Conservation (phyloP, 192 early-diverging fungal genomes). For the Coemansia reversa region DNA sequence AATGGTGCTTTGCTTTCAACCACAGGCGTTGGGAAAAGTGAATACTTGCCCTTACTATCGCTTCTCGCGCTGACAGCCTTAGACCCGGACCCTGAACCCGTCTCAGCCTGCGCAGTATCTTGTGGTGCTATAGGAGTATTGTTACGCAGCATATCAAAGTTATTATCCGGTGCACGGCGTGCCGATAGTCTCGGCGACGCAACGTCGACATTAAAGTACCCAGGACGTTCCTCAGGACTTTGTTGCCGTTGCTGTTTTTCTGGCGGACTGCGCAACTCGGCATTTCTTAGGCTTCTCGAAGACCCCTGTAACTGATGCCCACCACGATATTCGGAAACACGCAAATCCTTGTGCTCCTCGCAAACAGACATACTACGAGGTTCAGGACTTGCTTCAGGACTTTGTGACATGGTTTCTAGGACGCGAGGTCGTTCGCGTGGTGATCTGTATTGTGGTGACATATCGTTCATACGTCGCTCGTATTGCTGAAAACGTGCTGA, state of each 20-base stretch:
- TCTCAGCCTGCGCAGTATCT: not conserved
- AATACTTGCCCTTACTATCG: constrained; percentile 4
- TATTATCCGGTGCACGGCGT: constrained; percentile 21
- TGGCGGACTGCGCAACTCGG: constrained; percentile 2
- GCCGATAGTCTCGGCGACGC: constrained; percentile 33
- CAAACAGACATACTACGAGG: not conserved
- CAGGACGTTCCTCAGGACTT: constrained; percentile 8
- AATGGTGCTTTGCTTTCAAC: constrained; percentile 16
- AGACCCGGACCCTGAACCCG: constrained; percentile 3
- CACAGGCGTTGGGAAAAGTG: constrained; percentile 17
- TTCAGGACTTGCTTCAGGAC: constrained; percentile 7
- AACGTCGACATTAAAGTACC: constrained; percentile 9
- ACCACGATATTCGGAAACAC: not conserved
- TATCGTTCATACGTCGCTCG: constrained; percentile 23
- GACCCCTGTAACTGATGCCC: not conserved
- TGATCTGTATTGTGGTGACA: constrained; percentile 31
- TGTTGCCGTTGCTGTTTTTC: constrained; percentile 7
- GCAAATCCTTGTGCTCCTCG: not conserved
- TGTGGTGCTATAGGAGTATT: constrained; percentile 4
- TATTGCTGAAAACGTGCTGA: constrained; percentile 42
- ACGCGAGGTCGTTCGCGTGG: constrained; percentile 33
- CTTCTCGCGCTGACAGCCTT: not conserved
- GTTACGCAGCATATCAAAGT: constrained; percentile 31
- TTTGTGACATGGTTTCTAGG: constrained; percentile 1
- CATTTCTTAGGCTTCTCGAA: not conserved